Conservation (phyloP, 768 basidiomycete species). For the Mycena filopes region DNA sequence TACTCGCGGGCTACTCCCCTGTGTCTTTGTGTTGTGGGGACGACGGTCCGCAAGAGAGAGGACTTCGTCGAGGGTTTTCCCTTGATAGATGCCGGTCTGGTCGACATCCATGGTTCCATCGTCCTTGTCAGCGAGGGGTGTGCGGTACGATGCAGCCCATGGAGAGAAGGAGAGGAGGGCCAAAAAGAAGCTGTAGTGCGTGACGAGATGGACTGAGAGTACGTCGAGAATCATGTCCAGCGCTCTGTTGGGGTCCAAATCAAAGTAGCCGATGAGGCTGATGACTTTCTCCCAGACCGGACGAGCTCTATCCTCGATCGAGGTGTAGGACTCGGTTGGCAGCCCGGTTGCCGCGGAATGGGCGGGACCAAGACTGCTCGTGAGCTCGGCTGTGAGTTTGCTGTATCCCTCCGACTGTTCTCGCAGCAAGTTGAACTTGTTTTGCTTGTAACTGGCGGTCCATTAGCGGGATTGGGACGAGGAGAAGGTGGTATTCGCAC, state of each 20-base stretch:
- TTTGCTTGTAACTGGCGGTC: slow-evolving; percentile 86
- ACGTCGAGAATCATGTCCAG: slow-evolving; percentile 95
- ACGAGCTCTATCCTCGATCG: slow-evolving; percentile 71
- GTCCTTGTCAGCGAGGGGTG: slow-evolving; percentile 42
- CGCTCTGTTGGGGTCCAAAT: slow-evolving; percentile 94
- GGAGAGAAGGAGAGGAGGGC: slow-evolving; percentile 88
- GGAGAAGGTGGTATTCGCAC: slow-evolving; percentile 56
- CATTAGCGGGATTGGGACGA: background rate
- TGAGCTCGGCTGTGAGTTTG: slow-evolving; percentile 88
- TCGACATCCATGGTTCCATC: slow-evolving; percentile 51
- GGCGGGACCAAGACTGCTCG: slow-evolving; percentile 77
- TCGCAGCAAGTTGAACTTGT: slow-evolving; percentile 96
- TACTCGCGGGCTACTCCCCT: slow-evolving; percentile 62
- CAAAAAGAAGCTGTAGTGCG: slow-evolving; percentile 91
- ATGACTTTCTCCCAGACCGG: slow-evolving; percentile 87
- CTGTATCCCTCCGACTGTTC: slow-evolving; percentile 99
- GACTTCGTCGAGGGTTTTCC: slow-evolving; percentile 76
- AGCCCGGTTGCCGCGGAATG: slow-evolving; percentile 75
- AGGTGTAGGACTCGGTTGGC: slow-evolving; percentile 66
- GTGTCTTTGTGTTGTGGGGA: slow-evolving; percentile 30
- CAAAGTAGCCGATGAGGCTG: slow-evolving; percentile 94
- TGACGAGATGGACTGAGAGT: slow-evolving; percentile 81
- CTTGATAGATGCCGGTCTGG: slow-evolving; percentile 56
- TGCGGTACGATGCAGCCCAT: slow-evolving; percentile 72
- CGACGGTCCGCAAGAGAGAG: slow-evolving; percentile 63